Conservation (phyloP, 2,329 filamentous ascomycete genomes). For the Parastagonospora avenae region DNA sequence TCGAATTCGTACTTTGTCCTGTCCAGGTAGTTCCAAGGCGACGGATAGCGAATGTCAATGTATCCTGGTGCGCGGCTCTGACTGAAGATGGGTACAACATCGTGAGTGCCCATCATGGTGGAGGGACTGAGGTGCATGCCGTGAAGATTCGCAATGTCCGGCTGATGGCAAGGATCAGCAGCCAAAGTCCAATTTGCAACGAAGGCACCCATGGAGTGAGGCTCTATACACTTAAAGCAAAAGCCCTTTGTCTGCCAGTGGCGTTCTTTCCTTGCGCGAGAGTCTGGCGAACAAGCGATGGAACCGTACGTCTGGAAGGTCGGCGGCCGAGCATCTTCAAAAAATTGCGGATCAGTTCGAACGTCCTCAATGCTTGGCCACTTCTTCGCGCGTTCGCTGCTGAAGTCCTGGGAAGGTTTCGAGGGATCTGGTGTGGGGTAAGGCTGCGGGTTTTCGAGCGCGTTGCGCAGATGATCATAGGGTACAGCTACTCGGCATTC, state of each 20-base stretch:
- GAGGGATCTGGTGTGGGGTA: conserved; percentile 29
- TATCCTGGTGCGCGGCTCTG: conserved; percentile 74
- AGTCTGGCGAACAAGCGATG: conserved; percentile 66
- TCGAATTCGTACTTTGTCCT: conserved; percentile 60
- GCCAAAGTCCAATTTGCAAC: conserved; percentile 68
- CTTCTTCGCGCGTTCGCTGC: conserved; percentile 41
- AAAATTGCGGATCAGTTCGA: conserved; percentile 33
- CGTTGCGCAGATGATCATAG: conserved; percentile 39
- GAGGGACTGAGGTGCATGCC: conserved; percentile 73
- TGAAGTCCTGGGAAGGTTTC: conserved; percentile 42
- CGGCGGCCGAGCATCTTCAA: conserved; percentile 42
- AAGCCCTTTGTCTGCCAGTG: conserved; percentile 69
- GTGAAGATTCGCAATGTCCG: conserved; percentile 75
- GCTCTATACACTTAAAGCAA: conserved; percentile 66
- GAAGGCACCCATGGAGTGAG: conserved; percentile 71
- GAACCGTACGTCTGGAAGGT: conserved; percentile 51
- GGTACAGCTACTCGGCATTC: conserved; percentile 63
- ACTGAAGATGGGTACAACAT: conserved; percentile 76
- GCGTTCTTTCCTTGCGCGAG: conserved; percentile 62
- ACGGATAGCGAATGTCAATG: conserved; percentile 76
- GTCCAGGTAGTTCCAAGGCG: conserved; percentile 65
- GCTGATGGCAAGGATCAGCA: conserved; percentile 74
- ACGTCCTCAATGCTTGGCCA: conserved; percentile 42
- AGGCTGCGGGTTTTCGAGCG: conserved; percentile 28
- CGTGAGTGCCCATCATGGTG: conserved; percentile 64